Evolutionary conservation across 306 rosid genomes (phyloP), one percentile per base, ranked within the genome.

Genomic region (Luffa aegyptiaca): DNA sequence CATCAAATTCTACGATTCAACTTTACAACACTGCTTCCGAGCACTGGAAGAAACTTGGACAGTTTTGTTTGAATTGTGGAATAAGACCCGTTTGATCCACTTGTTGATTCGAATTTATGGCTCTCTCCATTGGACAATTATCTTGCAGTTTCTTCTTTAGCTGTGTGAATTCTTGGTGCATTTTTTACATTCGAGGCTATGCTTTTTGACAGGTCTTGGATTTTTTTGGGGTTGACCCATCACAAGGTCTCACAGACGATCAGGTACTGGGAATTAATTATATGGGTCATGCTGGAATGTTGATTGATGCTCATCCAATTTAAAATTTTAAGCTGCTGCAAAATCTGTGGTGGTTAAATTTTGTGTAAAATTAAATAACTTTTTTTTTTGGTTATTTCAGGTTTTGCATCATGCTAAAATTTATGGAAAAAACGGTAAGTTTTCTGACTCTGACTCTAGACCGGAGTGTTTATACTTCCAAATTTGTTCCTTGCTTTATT

Each of bases 171-270:
- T 80, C 11, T 10, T 44, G 35, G 13, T 80, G 51, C 44, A 21
- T 44, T 42, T 42, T 41, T 46, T 33, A 33, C 62, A 6, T 51
- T 82, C 26, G n/a, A 7, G 13, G 17, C 36, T 77, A 26, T 45
- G 20, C 51, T 51, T 13, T 26, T 48, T 55, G 58, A 58, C 83
- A 95, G 98, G 97, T 95, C 26, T 86, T 95, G 86, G 93, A 90
- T 84, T 91, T 90, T 91, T 92, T 92, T 66, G 89, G 90, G 80
- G 98, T 92, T 81, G 90, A 95, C 83, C 92, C 90, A 58, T 82
- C 85, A 26, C 89, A 84, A 90, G 98, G 98, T 85, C 91, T 95
- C 59, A 86, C 86, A 12, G 92, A 92, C 8, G 42, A 82, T 5
- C 95, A 95, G 98, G 98, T 92, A 84, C 21, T 65, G 51, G 56